Base-by-base conservation (phyloP, 2,329 filamentous ascomycete genomes). In the Calonectria naviculata region DNA sequence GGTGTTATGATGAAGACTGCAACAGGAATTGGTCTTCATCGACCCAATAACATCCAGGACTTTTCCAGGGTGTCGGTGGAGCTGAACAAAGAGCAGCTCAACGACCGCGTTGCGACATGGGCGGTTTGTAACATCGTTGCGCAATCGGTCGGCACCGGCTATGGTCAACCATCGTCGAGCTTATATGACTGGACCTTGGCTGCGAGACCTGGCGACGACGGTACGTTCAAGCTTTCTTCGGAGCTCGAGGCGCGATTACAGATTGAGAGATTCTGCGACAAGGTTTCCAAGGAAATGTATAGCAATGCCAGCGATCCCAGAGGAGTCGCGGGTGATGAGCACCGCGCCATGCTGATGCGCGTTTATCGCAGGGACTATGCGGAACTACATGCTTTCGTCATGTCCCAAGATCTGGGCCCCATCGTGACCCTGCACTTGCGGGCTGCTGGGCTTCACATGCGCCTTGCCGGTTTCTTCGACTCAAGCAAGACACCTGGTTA, bases 1-100 rank as follows among this genome's bases (percentile, higher is more conserved):
- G 94, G 94, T 64, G 90, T 95, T 72, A 95, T 96, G 93, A 95
- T 96, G 90, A 95, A 95, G 84, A 91, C 94, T 26, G 94, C 94
- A 10, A 95, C 94, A 74, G 93, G 94, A 74, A 95, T 95, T 75
- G 94, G 94, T 24, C 87, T 97, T 65, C 94, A 97, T 78, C 90
- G 94, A 58, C 94, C 94, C 15, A 94, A 93, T 66, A 92, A 95
- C 80, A 94, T 93, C 52, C 93, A 95, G 80, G 94, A 96, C 81
- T 97, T 96, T 81, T 95, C 93, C 2, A 87, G 93, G 61, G 92
- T 93, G 31, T 92, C 91, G 2, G 87, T 94, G 36, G 92, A 95
- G 75, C 86, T 96, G 44, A 93, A 93, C 76, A 93, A 93, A 77
- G 93, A 95, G 79, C 93, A 95, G 77, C 89, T 95, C 69, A 90